Conservation (phyloP, 2,329 filamentous ascomycete species). For the Aspergillus ibericus region DNA sequence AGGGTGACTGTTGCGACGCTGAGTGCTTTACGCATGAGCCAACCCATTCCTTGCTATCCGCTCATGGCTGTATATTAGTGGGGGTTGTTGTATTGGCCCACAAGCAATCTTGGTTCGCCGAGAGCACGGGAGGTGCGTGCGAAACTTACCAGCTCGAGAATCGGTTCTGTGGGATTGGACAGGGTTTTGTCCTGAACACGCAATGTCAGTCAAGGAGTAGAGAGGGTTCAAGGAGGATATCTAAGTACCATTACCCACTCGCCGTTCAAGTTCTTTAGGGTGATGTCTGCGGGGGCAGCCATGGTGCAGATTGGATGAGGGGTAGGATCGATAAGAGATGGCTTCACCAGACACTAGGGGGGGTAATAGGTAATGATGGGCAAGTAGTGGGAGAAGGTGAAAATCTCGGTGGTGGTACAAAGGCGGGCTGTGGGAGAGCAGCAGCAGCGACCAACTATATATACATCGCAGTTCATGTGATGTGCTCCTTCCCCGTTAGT, state of each 20-base stretch:
- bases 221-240: background rate
- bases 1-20: constrained; percentile 68
- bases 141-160: constrained; percentile 59
- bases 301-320: constrained; percentile 49
- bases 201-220: constrained; percentile 1
- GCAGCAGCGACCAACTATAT: background rate
- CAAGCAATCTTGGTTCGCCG: background rate
- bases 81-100: background rate
- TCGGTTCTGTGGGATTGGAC: constrained; percentile 67
- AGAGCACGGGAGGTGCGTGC: constrained; percentile 2
- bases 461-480: background rate
- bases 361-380: background rate
- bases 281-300: constrained; percentile 70
- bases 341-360: background rate
- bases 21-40: constrained; percentile 71
- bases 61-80: constrained; percentile 11
- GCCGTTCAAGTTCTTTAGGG: constrained; percentile 66
- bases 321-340: background rate
- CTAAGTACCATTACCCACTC: constrained; percentile 67
- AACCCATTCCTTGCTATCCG: constrained; percentile 65
- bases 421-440: background rate
- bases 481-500: background rate
- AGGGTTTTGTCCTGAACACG: constrained; percentile 67
- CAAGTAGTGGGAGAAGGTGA: background rate
- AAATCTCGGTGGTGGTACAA: background rate